phyloP scores from a whole-genome alignment of 2,329 filamentous ascomycete species.

The Metarhizium guizhouense region DNA sequence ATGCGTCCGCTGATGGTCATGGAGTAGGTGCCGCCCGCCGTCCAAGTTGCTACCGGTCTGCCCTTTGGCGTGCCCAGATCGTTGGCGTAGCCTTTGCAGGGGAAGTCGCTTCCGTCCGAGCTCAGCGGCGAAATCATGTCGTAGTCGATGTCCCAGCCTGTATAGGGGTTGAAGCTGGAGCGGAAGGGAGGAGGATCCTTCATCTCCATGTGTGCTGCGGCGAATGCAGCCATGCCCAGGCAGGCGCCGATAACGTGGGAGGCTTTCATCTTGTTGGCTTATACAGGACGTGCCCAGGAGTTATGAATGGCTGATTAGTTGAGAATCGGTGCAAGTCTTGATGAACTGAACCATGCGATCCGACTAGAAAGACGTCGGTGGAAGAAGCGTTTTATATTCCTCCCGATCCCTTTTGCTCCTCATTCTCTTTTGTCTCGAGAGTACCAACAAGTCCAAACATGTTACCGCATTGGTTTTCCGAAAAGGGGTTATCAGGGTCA shows the following conservation, averaged over 20 bases:
- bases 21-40: constrained; percentile 41
- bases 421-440: background rate
- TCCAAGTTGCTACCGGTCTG: constrained; percentile 38
- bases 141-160: constrained; percentile 31
- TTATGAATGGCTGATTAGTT: background rate
- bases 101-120: constrained; percentile 42
- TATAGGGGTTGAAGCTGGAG: constrained; percentile 18
- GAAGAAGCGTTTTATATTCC: background rate
- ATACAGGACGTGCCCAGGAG: too few species aligned
- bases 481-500: background rate
- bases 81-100: constrained; percentile 44
- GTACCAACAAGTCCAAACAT: background rate
- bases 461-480: background rate
- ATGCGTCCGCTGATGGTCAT: constrained; percentile 46
- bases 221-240: background rate
- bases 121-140: constrained; percentile 51
- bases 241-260: background rate
- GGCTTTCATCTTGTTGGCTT: background rate
- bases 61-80: constrained; percentile 22
- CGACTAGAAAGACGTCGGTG: background rate
- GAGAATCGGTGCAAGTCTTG: background rate
- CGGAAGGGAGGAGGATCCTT: constrained; percentile 19
- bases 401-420: background rate
- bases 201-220: constrained; percentile 21
- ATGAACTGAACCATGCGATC: background rate